Evolutionary conservation across 306 rosid genomes (phyloP), one percentile per base, ranked within the genome.

Genomic region (Myrica gale): DNA sequence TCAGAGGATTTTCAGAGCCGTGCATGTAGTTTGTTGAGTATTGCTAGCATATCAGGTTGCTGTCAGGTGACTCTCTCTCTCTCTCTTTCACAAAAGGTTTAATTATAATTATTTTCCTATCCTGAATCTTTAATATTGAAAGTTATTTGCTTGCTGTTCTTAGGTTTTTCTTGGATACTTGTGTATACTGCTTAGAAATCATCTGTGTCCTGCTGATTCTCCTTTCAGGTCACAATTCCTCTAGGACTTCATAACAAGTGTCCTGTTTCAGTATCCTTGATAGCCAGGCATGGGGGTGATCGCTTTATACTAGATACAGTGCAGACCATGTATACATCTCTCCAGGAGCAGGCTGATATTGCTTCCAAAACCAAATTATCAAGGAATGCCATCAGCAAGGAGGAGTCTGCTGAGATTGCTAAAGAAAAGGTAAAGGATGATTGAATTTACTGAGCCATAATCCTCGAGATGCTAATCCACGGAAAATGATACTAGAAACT

Each of bases 31-130:
- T 79, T 90, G 68, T 77, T 88, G 68, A 88, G 99, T 86, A 87
- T 96, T 85, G 96, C 99, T 47, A 92, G 99, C 89, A 74, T 96
- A 71, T 92, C 99, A 6, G 99, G 99, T 72, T 90, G 99, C 84
- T 92, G 98, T 84, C 98, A 96, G 98, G 99, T 88, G 66, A 83
- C 72, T 48, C 46, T 70, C 46, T 83, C 48, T 54, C 82, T 68
- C 23, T 46, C 46, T 26, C 32, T 26, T 26, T 26, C 32, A 26
- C 32, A 26, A 26, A 26, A 26, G 32, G 32, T 26, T 26, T 26
- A 26, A 26, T 23, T 26, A 26, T 2, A 32, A 32, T 32, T 32
- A 32, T 52, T 65, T 13, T 15, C 16, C 78, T 23, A 0, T 63
- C 69, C 3, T 63, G 69, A 15, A 63, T 63, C 69, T 16, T 37